Conservation (phyloP, 2,329 filamentous ascomycete genomes). For the Dothistroma pini region DNA sequence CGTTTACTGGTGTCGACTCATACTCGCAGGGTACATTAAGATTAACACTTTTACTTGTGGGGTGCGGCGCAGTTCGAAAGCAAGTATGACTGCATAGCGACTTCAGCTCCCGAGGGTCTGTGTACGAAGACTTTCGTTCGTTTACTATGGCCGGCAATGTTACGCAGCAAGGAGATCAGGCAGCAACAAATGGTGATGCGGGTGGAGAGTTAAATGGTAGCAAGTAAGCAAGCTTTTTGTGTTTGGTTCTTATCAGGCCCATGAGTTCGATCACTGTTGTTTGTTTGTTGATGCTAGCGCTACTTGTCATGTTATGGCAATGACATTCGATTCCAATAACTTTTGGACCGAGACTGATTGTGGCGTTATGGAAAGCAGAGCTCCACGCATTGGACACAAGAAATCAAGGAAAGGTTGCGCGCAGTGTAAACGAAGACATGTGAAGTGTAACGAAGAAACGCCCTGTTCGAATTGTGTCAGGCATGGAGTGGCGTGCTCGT, state of each 20-base stretch:
- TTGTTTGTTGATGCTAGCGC: background rate
- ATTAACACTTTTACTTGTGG: background rate
- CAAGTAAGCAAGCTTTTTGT: background rate
- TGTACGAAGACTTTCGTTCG: no score
- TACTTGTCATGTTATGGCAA: background rate
- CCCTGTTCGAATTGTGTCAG: slow-evolving; percentile 33
- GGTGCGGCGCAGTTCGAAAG: background rate
- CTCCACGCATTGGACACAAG: slow-evolving; percentile 31
- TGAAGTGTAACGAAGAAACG: slow-evolving; percentile 34
- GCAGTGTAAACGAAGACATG: slow-evolving; percentile 33
- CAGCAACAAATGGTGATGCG: background rate
- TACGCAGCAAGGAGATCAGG: background rate
- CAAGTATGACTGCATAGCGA: background rate
- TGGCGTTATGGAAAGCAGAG: slow-evolving; percentile 23
- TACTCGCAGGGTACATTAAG: background rate
- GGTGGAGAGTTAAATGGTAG: background rate
- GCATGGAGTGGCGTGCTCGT: slow-evolving; percentile 31
- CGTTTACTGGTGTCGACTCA: background rate
- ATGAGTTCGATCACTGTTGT: background rate
- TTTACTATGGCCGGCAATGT: background rate
- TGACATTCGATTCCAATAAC: background rate
- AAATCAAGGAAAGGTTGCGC: slow-evolving; percentile 31
- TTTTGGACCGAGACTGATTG: slow-evolving; percentile 7
- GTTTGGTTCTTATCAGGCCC: background rate
- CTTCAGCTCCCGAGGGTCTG: background rate